Conservation (phyloP, 768 basidiomycete species). For the Lactarius akahatsu region DNA sequence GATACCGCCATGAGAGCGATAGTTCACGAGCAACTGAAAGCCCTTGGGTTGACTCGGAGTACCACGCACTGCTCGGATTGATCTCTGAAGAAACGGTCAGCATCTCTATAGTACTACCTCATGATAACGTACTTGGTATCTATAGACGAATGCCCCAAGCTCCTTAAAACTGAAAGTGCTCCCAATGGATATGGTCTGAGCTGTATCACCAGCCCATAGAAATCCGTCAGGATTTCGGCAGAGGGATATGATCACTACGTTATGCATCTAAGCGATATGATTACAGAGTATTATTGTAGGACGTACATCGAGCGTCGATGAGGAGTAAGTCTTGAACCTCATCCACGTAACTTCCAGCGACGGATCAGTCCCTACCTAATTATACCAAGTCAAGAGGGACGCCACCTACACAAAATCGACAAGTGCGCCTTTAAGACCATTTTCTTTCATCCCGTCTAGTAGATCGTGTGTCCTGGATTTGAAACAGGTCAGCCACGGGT, state of each 20-base stretch:
- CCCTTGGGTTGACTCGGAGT: slow-evolving; percentile 35
- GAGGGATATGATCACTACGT: slow-evolving; percentile 56
- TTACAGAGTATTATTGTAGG: background rate
- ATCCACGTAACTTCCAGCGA: slow-evolving; percentile 56
- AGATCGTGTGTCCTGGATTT: slow-evolving; percentile 51
- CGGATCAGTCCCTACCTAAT: background rate
- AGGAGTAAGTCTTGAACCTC: slow-evolving; percentile 73
- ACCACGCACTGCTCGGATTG: slow-evolving; percentile 15
- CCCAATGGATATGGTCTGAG: slow-evolving; percentile 72
- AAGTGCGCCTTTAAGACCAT: slow-evolving; percentile 40
- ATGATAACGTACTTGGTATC: slow-evolving; percentile 50
- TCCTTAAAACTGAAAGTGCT: slow-evolving; percentile 73
- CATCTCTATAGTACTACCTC: background rate
- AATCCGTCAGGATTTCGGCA: slow-evolving; percentile 64
- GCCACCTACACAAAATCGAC: slow-evolving; percentile 55
- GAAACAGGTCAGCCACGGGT: slow-evolving; percentile 3
- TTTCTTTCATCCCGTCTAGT: slow-evolving; percentile 39
- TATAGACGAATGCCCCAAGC: slow-evolving; percentile 63
- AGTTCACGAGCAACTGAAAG: slow-evolving; percentile 65
- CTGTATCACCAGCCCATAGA: slow-evolving; percentile 83
- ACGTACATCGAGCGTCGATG: slow-evolving; percentile 58
- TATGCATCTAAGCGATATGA: background rate
- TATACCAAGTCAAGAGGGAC: background rate
- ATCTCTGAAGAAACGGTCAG: background rate
- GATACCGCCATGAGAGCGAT: slow-evolving; percentile 71